A percentile compares a stretch with the other conserved stretches of the same genome.
phyloP scores from a whole-genome alignment of 2,329 filamentous ascomycete species.

The Beauveria caledonica region DNA sequence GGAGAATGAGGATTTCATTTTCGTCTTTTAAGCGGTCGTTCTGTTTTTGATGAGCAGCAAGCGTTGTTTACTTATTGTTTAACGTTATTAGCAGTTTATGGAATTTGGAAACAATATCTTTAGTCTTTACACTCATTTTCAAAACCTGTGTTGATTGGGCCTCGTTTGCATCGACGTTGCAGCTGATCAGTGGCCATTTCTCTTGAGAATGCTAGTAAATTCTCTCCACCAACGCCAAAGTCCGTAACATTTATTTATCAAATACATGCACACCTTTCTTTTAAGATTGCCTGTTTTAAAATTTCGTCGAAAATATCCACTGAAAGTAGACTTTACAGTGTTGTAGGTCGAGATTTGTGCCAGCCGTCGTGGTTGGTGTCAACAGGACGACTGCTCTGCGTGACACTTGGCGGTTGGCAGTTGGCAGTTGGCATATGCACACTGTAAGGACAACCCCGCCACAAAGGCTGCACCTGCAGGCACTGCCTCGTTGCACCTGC shows the following conservation, averaged over 20 bases:
- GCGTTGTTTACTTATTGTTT: neutral
- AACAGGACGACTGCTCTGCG: too few relatives aligned
- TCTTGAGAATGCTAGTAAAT: neutral
- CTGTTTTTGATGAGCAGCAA: neutral
- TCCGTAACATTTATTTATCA: neutral
- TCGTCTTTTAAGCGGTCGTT: conserved; percentile 33
- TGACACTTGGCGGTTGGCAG: too few relatives aligned
- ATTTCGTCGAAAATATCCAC: too few relatives aligned
- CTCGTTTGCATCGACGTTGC: neutral
- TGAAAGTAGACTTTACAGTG: too few relatives aligned
- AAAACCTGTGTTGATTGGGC: neutral
- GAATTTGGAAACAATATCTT: neutral
- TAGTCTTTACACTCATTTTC: neutral
- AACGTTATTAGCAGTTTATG: conserved; percentile 19
- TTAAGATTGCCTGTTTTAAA: too few relatives aligned
- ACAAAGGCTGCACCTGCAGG: conserved; percentile 4
- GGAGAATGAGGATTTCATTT: conserved; percentile 57
- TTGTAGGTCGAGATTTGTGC: too few relatives aligned
- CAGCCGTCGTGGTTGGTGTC: too few relatives aligned
- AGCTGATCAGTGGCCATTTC: neutral
- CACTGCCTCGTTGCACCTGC: conserved; percentile 6
- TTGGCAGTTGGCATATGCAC: neutral
- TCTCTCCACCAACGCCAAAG: neutral
- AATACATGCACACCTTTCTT: neutral
- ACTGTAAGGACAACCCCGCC: neutral